Percentiles rank a stretch among this genome's conserved stretches.
Conservation (phyloP, 148 eudicot genomes). For the Amaranthus cruentus region DNA sequence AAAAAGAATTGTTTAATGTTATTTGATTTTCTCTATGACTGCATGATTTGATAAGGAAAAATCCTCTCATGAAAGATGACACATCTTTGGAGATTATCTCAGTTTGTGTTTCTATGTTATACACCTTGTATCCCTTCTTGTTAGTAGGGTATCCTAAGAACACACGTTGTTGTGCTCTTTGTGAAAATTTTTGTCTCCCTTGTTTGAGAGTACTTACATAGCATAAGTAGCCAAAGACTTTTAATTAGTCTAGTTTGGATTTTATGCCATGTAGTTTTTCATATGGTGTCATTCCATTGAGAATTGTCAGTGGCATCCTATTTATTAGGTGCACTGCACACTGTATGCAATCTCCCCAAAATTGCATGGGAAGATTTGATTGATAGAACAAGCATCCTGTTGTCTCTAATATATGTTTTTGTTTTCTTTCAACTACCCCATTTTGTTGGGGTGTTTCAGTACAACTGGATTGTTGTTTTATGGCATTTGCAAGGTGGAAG, state of each 20-base stretch:
- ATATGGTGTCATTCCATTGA: neutral
- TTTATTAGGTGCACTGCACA: neutral
- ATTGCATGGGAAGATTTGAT: too few relatives aligned
- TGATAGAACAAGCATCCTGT: too few relatives aligned
- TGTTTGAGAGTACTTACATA: neutral
- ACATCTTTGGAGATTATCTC: neutral
- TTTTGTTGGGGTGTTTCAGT: too few relatives aligned
- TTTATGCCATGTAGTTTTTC: neutral
- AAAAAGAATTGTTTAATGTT: neutral
- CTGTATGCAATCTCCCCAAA: neutral
- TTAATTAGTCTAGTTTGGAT: neutral
- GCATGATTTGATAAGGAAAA: neutral
- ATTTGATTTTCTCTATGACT: too few relatives aligned
- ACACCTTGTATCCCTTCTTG: neutral
- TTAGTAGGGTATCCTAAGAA: neutral
- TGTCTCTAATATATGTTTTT: too few relatives aligned
- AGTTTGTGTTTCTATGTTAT: neutral
- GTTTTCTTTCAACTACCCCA: too few relatives aligned
- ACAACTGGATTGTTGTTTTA: too few relatives aligned
- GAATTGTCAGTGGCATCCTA: neutral
- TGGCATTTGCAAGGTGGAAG: too few relatives aligned
- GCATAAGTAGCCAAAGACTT: neutral
- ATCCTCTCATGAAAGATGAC: neutral
- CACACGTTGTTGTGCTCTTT: neutral
- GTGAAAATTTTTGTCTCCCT: neutral